These are phyloP conservation scores for Centaurea solstitialis DNA, from an alignment of 129 eudicot species.

Conservation along the genomic window DNA sequence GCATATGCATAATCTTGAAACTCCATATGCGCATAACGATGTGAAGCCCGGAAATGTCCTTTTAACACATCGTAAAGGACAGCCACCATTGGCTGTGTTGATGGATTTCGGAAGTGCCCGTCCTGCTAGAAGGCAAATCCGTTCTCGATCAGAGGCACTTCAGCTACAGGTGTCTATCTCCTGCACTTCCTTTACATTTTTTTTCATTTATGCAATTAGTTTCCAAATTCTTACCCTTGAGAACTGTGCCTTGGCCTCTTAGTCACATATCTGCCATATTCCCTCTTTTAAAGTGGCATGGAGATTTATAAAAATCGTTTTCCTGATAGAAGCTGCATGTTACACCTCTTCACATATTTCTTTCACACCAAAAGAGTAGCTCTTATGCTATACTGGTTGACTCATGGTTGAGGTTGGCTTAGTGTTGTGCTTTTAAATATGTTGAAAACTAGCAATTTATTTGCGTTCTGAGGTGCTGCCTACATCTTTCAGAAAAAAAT, in stretches of 20 bases:
- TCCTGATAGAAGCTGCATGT: neutral
- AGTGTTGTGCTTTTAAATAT: neutral
- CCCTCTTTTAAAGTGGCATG: neutral
- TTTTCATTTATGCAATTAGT: neutral
- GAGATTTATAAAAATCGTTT: neutral
- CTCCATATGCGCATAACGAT: conserved; percentile 97
- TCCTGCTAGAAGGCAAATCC: conserved; percentile 91
- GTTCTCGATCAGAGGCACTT: conserved; percentile 85
- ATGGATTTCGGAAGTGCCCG: conserved; percentile 99
- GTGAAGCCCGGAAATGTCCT: conserved; percentile 93
- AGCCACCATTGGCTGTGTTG: conserved; percentile 83
- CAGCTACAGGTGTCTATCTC: conserved; percentile 71
- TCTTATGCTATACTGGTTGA: neutral
- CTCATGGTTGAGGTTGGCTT: neutral
- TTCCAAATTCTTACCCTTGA: neutral
- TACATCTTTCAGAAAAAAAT: neutral
- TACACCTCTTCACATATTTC: neutral
- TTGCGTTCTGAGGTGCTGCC: neutral
- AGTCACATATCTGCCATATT: neutral
- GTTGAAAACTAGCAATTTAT: neutral
- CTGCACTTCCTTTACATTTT: neutral
- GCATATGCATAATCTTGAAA: conserved; percentile 89
- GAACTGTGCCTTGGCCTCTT: neutral
- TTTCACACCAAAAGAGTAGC: neutral
- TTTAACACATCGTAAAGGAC: conserved; percentile 76